phyloP scores from a whole-genome alignment of 257 asterid genomes.

The Ophiorrhiza pumila region DNA sequence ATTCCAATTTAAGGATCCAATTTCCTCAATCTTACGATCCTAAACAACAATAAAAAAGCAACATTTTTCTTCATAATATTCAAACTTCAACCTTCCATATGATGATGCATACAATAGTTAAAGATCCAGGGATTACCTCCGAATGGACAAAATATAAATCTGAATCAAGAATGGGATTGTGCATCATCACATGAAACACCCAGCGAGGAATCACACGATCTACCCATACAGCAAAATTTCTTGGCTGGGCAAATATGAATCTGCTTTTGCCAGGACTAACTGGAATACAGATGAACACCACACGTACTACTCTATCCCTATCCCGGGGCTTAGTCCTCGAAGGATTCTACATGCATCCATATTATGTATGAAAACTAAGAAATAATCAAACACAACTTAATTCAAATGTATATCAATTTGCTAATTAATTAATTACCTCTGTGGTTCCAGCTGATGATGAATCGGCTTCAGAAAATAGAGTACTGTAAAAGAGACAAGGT shows the following conservation, averaged over 20 bases:
- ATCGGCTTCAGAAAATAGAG: conserved; percentile 32
- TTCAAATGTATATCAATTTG: too few species aligned
- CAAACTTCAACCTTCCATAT: too few species aligned
- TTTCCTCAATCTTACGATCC: conserved; percentile 60
- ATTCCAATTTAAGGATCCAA: conserved; percentile 63
- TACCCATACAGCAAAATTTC: conserved; percentile 70
- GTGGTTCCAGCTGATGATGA: conserved; percentile 31
- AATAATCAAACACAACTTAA: not conserved
- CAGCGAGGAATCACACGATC: conserved; percentile 64
- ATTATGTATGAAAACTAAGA: not conserved
- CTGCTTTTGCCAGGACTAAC: conserved; percentile 91
- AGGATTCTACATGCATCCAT: conserved; percentile 37
- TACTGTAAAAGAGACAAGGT: conserved; percentile 68
- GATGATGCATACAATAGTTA: not conserved
- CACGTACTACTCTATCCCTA: conserved; percentile 32
- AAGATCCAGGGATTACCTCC: conserved; percentile 44
- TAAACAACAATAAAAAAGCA: conserved; percentile 21
- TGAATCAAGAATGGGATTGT: conserved; percentile 73
- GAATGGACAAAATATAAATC: conserved; percentile 81
- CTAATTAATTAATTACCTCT: conserved; percentile 42
- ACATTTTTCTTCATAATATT: not conserved
- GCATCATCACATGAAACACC: conserved; percentile 69
- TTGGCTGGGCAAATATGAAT: conserved; percentile 57
- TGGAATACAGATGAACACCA: conserved; percentile 68
- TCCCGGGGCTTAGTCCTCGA: conserved; percentile 27